Evolutionary conservation across 805 yeast genomes (phyloP).

Genomic region (Ascoidea asiatica): DNA sequence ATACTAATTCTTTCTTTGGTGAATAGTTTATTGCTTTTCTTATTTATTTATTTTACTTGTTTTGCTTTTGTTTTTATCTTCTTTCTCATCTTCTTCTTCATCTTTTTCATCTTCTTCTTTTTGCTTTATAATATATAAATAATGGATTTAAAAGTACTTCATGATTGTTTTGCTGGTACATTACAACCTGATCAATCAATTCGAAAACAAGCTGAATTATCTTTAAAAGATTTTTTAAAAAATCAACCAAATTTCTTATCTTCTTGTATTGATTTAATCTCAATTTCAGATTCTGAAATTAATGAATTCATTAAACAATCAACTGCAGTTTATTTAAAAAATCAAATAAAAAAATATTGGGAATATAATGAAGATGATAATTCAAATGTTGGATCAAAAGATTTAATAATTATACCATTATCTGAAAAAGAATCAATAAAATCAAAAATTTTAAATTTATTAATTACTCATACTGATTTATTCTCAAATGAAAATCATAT

Average conservation of each 20-base stretch:
- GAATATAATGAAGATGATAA: constrained; percentile 13
- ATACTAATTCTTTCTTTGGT: no score
- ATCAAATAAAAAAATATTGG: constrained; percentile 60
- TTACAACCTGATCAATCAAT: constrained; percentile 48
- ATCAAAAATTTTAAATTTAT: constrained; percentile 39
- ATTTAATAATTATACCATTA: constrained; percentile 7
- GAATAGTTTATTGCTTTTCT: no score
- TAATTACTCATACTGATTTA: constrained; percentile 32
- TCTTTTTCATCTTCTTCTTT: no score
- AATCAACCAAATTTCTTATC: constrained; percentile 59
- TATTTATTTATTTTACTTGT: no score
- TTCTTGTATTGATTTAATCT: constrained; percentile 68
- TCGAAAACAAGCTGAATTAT: constrained; percentile 58
- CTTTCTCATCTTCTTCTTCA: no score
- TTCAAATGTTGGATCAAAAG: constrained; percentile 16
- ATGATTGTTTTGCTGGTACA: constrained; percentile 71
- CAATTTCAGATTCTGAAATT: constrained; percentile 27
- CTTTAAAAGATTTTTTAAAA: constrained; percentile 26
- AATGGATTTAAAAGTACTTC: constrained; percentile 60
- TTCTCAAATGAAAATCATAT: constrained; percentile 14
- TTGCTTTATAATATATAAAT: no score
- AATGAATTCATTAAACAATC: constrained; percentile 45
- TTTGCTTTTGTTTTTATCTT: no score
- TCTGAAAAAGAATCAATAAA: constrained; percentile 69
- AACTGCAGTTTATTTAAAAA: constrained; percentile 75